Base-by-base conservation (phyloP, 441 rosid genomes). In the Populus tomentosa region DNA sequence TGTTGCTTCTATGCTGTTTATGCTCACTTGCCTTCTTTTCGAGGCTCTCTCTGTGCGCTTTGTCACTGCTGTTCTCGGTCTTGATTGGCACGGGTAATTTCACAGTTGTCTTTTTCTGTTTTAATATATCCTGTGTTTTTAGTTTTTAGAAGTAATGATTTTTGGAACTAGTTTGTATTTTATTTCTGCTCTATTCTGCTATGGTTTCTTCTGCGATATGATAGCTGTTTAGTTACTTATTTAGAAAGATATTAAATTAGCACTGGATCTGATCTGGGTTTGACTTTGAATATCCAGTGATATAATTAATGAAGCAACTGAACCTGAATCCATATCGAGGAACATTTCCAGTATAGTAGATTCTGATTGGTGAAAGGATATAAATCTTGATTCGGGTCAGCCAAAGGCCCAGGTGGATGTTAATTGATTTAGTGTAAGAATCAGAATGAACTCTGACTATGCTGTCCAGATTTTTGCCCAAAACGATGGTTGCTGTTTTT, bases 21-120 rank as follows among this genome's bases (percentile, higher is more conserved):
- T 92, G 96, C 98, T 95, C 65, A 75, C 83, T 20, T 85, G 91
- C 76, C 88, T 95, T 38, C 94, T 93, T 75, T 88, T 84, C 67
- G 97, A 93, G 68, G 92, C 93, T 81, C 85, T 92, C 65, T 89
- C 90, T 66, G 99, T 95, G n/a, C 95, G 99, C 83, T 91, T 83
- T 75, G 90, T 88, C 77, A 90, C 98, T 13, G 93, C 96, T 65
- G 92, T 93, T 70, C 98, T 93, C 46, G 97, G 98, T 82, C 88
- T 90, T 42, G 95, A 95, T 79, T 91, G 98, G 97, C 95, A 95
- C 85, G 82, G 91, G 98, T 94, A 86, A 74, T 59, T 20, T 67
- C 21, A 20, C 64, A 61, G 20, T 40, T 65, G 20, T 33, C 50
- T 5, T 56, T 67, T 46, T 42, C 38, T 24, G 35, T 5, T n/a